Conservation (phyloP, 768 basidiomycete species). For the Calocybe gangraenosa region DNA sequence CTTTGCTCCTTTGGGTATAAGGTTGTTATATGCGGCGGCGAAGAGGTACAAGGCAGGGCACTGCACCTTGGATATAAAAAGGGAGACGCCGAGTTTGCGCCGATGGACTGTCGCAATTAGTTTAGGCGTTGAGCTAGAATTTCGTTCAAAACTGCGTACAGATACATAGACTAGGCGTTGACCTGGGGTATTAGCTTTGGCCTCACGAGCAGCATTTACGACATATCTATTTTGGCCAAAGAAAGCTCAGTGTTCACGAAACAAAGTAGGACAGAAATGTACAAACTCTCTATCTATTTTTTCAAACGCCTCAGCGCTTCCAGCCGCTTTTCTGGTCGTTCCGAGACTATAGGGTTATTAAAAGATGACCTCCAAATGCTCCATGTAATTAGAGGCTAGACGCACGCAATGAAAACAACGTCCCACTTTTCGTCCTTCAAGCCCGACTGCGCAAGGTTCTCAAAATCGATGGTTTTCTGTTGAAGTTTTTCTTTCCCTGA, state of each 20-base stretch:
- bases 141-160: constrained; percentile 30
- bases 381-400: constrained; percentile 8
- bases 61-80: constrained; percentile 49
- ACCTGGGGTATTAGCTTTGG: constrained; percentile 41
- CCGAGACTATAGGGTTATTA: constrained; percentile 42
- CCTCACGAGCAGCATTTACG: constrained; percentile 66
- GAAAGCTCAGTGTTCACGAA: no score
- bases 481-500: constrained; percentile 55
- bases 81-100: constrained; percentile 44
- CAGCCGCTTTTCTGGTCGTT: constrained; percentile 57
- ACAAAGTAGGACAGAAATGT: neutral
- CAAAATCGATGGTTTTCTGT: constrained; percentile 67
- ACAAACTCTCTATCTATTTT: constrained; percentile 75
- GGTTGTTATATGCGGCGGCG: constrained; percentile 3
- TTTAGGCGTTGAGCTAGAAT: neutral
- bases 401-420: constrained; percentile 68
- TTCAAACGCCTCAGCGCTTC: constrained; percentile 62
- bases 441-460: constrained; percentile 50
- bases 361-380: neutral
- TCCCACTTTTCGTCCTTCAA: constrained; percentile 62
- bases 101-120: constrained; percentile 30
- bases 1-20: constrained; percentile 54
- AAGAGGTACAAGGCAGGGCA: constrained; percentile 4
- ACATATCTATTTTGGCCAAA: constrained; percentile 49
- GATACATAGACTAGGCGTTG: constrained; percentile 74